phyloP scores from a whole-genome alignment of 2,329 filamentous ascomycete genomes.

The Beauveria sp. region DNA sequence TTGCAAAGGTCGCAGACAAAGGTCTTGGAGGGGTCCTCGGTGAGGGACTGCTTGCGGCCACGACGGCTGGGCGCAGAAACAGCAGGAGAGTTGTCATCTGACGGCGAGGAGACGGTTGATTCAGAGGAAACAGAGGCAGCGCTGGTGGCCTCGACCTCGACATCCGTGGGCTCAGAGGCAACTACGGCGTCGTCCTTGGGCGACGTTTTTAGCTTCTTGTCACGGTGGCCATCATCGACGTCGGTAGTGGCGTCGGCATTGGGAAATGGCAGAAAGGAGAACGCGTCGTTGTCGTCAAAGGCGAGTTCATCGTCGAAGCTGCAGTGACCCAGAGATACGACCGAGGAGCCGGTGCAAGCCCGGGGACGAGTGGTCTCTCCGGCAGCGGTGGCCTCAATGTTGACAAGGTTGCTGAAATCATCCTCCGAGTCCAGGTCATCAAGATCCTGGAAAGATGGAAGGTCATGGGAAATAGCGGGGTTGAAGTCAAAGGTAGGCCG shows the following conservation, averaged over 20 bases:
- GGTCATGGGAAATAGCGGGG: constrained; percentile 41
- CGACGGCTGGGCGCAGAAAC: constrained; percentile 67
- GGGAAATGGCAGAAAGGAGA: constrained; percentile 54
- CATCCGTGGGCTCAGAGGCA: constrained; percentile 25
- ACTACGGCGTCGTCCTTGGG: constrained; percentile 37
- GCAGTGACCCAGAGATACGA: constrained; percentile 63
- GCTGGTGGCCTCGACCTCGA: constrained; percentile 29
- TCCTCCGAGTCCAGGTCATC: constrained; percentile 89
- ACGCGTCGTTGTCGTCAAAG: constrained; percentile 62
- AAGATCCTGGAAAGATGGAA: constrained; percentile 74
- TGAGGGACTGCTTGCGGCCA: constrained; percentile 95
- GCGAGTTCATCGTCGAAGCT: constrained; percentile 70
- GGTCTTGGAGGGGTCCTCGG: constrained; percentile 96
- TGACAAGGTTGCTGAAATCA: constrained; percentile 71
- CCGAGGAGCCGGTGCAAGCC: constrained; percentile 60
- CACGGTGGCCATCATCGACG: constrained; percentile 43
- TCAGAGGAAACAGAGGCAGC: constrained; percentile 31
- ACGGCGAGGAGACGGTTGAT: constrained; percentile 32
- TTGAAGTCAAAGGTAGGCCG: constrained; percentile 43
- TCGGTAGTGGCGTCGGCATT: constrained; percentile 40
- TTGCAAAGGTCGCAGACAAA: constrained; percentile 96
- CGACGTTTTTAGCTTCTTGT: constrained; percentile 51
- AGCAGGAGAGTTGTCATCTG: constrained; percentile 35
- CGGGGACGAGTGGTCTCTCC: constrained; percentile 63
- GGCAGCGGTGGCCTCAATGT: constrained; percentile 43